These are phyloP conservation scores for Globisporangium ultimum DNA, from an alignment of 352 stramenopile species.

Conservation along the genomic window DNA sequence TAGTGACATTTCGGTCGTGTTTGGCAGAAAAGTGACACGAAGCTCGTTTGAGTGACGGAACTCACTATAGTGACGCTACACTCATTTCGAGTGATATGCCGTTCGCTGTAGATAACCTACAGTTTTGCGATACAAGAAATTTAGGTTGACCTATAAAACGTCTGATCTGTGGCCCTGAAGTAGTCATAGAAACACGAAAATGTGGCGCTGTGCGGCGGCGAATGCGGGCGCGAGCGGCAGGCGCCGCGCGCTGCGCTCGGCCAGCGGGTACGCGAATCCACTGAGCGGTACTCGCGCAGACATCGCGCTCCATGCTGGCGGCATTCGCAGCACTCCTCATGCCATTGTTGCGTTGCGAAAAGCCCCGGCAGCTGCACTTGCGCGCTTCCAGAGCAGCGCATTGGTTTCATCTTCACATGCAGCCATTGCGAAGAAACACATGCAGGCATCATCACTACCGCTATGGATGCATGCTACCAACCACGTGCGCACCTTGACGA, in stretches of 20 bases:
- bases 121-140: background rate
- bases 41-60: background rate
- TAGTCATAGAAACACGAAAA: background rate
- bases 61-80: background rate
- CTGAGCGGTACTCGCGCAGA: background rate
- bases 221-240: constrained; percentile 7
- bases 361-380: background rate
- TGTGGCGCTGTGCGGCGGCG: constrained; percentile 9
- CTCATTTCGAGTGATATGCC: background rate
- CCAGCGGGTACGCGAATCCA: background rate
- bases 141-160: background rate
- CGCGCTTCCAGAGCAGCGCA: background rate
- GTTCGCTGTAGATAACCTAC: background rate
- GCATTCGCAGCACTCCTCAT: no score
- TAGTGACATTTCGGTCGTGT: background rate
- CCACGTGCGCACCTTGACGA: constrained; percentile 19
- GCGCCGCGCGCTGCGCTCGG: constrained; percentile 6
- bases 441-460: background rate
- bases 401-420: background rate
- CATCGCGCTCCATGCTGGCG: background rate
- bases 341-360: no score
- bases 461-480: background rate
- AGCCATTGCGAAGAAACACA: background rate
- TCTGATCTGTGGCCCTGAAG: no score
- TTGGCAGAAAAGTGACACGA: background rate